Evolutionary conservation across 2,329 filamentous ascomycete genomes (phyloP).

Genomic region (Hypoxylon sp.): DNA sequence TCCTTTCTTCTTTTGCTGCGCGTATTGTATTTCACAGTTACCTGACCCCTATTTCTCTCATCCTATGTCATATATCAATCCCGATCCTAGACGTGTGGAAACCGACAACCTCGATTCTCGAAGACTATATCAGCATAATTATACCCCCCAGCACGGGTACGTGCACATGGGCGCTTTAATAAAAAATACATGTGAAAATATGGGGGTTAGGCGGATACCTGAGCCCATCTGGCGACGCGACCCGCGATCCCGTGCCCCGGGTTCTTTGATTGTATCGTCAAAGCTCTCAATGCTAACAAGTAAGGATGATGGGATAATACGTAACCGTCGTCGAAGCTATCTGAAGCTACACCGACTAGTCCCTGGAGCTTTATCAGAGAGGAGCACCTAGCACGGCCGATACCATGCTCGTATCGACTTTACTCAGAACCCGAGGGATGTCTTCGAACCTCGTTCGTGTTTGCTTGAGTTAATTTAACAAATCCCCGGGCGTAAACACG

Average conservation of each 20-base stretch:
- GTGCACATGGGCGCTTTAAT: constrained; percentile 8
- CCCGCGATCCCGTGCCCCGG: constrained; percentile 26
- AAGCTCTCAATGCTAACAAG: constrained; percentile 23
- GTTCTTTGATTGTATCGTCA: constrained; percentile 24
- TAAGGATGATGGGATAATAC: neutral
- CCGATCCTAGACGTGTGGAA: neutral
- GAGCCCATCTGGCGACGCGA: constrained; percentile 14
- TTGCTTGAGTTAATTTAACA: neutral
- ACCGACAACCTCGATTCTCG: neutral
- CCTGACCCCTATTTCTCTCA: neutral
- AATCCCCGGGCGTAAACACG: no score
- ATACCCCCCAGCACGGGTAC: constrained; percentile 1
- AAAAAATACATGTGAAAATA: constrained; percentile 32
- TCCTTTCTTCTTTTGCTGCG: no score
- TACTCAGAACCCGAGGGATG: constrained; percentile 15
- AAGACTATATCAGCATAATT: constrained; percentile 14
- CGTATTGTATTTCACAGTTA: no score
- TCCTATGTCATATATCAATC: neutral
- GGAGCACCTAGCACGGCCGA: constrained; percentile 18
- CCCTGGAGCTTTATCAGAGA: constrained; percentile 5
- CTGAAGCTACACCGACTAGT: neutral
- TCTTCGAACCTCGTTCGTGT: constrained; percentile 4
- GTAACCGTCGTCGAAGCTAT: constrained; percentile 10
- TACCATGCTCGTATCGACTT: constrained; percentile 7
- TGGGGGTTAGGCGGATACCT: constrained; percentile 20